phyloP scores from a whole-genome alignment of 345 rosid species.

The Lagerstroemia speciosa region DNA sequence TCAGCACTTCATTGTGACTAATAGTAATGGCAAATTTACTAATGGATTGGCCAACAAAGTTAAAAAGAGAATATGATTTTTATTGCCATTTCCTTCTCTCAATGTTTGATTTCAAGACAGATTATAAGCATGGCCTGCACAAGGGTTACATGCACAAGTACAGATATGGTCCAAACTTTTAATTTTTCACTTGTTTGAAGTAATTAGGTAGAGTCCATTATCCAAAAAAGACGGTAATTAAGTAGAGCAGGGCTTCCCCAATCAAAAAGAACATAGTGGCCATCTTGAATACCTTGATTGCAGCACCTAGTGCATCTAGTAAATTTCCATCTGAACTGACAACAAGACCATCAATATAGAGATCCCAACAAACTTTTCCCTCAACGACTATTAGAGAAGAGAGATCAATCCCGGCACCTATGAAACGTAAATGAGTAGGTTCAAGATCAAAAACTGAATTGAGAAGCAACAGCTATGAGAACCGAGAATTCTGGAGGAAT shows the following conservation, averaged over 20 bases:
- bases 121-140: neutral
- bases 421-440: neutral
- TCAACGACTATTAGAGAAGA: conserved; percentile 65
- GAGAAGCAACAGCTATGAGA: neutral
- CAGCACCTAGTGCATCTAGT: conserved; percentile 68
- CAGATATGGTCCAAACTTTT: neutral
- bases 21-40: neutral
- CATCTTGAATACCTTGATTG: conserved; percentile 50
- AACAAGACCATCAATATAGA: conserved; percentile 76
- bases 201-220: neutral
- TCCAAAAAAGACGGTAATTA: no score
- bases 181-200: no score
- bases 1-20: neutral
- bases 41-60: neutral
- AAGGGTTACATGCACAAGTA: neutral
- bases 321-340: conserved; percentile 84
- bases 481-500: neutral
- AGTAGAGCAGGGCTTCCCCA: neutral
- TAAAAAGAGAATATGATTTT: neutral
- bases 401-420: conserved; percentile 81
- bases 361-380: conserved; percentile 92
- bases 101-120: neutral
- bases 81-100: neutral
- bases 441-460: neutral
- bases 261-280: neutral